Base-by-base conservation (phyloP, 148 eudicot species). In the Salicornia ramosissima region DNA sequence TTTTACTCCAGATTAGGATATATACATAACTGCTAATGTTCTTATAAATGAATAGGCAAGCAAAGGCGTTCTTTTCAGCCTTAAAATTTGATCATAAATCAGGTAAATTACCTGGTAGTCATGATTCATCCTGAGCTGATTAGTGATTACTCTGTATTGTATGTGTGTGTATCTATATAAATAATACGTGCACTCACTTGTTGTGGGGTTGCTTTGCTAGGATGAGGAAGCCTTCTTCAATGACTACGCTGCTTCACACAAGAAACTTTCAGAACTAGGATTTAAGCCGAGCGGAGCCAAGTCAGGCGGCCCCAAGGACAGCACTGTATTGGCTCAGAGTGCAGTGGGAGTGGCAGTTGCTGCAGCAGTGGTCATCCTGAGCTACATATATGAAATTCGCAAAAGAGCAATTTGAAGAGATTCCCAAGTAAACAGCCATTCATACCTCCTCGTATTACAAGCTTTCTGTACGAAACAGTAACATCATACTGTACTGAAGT, bases 231-330 rank as follows among this genome's bases (percentile, higher is more conserved):
- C 90, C 56, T 87, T 93, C 83, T 93, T 88, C 74, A 74, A 79
- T 30, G 98, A 93, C 69, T 90, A 90, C 59, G 95, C 95, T 16
- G 80, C 71, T 45, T 86, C 96, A 10, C 98, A 93, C 84, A 93
- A 93, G 86, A 90, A 88, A 67, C 96, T 93, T 30, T 90, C 98
- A 1, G 98, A 93, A 54, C 76, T 93, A 61, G 98, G 98, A 33
- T 90, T 90, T 52, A 81, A 78, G 43, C 87, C 90, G n/a, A 40
- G 67, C 45, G 62, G 66, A 10, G 15, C 85, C 24, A 80, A 84
- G 69, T 70, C 76, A 42, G 46, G 25, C 2, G 55, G 77, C 26
- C 50, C 50, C 50, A 81, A 77, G 69, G 90, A 88, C 73, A 64
- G 75, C 77, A 75, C 80, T 52, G 43, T 88, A 61, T 65, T 86